Percentiles rank a stretch among this genome's conserved stretches.
phyloP scores from a whole-genome alignment of 345 rosid genomes.

The Eucalyptus dawsonii region DNA sequence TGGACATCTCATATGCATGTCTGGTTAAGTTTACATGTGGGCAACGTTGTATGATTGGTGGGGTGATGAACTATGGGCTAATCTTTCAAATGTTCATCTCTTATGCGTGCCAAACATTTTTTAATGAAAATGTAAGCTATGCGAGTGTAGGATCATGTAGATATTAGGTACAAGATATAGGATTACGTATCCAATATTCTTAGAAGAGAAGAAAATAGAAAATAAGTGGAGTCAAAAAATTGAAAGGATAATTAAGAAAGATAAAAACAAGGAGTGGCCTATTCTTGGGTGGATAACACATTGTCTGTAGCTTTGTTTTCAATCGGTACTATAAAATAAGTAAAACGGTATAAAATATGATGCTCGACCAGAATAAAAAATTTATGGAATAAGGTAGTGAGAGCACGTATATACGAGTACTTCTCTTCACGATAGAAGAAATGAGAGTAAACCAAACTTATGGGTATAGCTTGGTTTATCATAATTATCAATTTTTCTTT shows the following conservation, averaged over 20 bases:
- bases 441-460: neutral
- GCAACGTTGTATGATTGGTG: neutral
- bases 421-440: neutral
- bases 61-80: neutral
- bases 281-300: neutral
- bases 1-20: neutral
- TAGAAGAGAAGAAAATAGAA: neutral
- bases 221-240: neutral
- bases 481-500: neutral
- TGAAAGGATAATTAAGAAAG: neutral
- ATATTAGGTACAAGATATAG: neutral
- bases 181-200: neutral
- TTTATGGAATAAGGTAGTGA: neutral
- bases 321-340: neutral
- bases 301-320: neutral
- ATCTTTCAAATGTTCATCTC: neutral
- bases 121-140: neutral
- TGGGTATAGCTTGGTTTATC: neutral
- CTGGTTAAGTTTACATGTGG: neutral
- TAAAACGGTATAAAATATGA: neutral
- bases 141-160: neutral
- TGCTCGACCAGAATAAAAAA: neutral
- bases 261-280: neutral
- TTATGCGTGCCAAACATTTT: neutral
- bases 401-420: neutral